These are phyloP conservation scores for Vigna radiata DNA, from an alignment of 306 rosid species.

Conservation along the genomic window DNA sequence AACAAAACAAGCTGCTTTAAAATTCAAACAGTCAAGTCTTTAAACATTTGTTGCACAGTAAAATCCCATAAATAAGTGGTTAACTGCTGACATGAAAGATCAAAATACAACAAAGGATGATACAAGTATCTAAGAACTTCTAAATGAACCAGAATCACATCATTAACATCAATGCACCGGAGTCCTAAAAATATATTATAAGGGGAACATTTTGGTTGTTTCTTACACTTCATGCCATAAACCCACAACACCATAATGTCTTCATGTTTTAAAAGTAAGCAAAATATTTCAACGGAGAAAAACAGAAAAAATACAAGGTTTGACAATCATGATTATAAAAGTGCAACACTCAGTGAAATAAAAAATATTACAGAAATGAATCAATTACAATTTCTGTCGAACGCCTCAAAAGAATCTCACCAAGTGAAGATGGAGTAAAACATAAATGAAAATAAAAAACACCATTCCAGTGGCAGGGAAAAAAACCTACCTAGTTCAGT, in stretches of 20 bases:
- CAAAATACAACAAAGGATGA: neutral
- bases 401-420: conserved; percentile 4
- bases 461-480: neutral
- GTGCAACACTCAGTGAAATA: conserved; percentile 16
- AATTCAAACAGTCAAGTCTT: neutral
- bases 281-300: neutral
- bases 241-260: neutral
- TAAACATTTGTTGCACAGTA: neutral
- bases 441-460: neutral
- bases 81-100: neutral
- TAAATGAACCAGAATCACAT: neutral
- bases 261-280: neutral
- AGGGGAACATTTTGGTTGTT: neutral
- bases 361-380: neutral
- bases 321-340: conserved; percentile 22
- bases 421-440: conserved; percentile 12
- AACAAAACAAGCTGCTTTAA: neutral
- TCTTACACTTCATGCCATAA: neutral
- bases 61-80: neutral
- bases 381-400: neutral
- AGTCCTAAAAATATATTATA: neutral
- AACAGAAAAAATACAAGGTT: conserved; percentile 1
- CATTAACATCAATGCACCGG: neutral
- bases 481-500: conserved; percentile 77
- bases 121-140: neutral